Percentiles rank a stretch among this genome's conserved stretches.
Conservation (phyloP, 192 early-diverging fungal species). For the Phycomyces nitens region DNA sequence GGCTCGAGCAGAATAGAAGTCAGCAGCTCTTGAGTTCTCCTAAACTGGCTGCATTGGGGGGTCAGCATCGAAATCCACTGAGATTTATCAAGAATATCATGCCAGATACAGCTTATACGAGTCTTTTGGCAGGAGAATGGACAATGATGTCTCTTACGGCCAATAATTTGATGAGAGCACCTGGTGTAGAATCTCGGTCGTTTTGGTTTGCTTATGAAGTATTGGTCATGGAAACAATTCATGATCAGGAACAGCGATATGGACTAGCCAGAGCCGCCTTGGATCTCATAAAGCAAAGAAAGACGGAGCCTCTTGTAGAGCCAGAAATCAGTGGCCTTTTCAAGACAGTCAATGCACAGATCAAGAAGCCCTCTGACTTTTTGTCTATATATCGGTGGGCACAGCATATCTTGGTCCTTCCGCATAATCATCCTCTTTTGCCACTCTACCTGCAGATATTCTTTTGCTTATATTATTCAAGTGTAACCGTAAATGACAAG, state of each 20-base stretch:
- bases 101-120: conserved; percentile 39
- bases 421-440: conserved; percentile 36
- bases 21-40: background rate
- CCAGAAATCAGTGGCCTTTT: conserved; percentile 31
- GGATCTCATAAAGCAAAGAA: background rate
- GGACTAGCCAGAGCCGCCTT: conserved; percentile 20
- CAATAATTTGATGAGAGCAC: conserved; percentile 39
- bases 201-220: conserved; percentile 50
- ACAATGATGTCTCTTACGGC: conserved; percentile 41
- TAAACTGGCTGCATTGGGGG: background rate
- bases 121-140: conserved; percentile 48
- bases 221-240: conserved; percentile 37
- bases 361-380: conserved; percentile 42
- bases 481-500: conserved; percentile 10
- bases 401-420: conserved; percentile 44
- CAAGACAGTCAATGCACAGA: conserved; percentile 28
- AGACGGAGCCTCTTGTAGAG: conserved; percentile 6
- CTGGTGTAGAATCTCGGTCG: conserved; percentile 39
- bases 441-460: conserved; percentile 49
- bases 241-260: conserved; percentile 32
- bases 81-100: conserved; percentile 38
- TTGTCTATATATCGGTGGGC: conserved; percentile 48
- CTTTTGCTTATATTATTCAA: conserved; percentile 47
- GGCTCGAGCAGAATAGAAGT: conserved; percentile 10
- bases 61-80: conserved; percentile 16